Evolutionary conservation across 164 flowering plant species (phyloP).

Genomic region (grape (Vitis vinifera)): DNA sequence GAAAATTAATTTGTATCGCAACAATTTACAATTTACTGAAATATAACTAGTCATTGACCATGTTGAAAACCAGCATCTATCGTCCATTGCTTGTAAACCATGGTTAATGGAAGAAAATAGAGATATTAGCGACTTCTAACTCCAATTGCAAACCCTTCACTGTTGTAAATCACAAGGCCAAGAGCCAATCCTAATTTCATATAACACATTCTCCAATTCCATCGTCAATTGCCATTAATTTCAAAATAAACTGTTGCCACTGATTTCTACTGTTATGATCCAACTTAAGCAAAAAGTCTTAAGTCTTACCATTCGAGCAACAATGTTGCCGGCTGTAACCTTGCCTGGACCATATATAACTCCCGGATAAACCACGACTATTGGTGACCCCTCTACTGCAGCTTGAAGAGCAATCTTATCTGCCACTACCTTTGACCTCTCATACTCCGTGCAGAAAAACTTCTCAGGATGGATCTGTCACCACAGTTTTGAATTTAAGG

Average conservation of each 20-base stretch:
- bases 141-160: too few species aligned
- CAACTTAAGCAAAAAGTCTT: slow-evolving; percentile 13
- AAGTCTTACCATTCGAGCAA: slow-evolving; percentile 63
- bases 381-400: slow-evolving; percentile 75
- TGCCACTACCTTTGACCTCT: slow-evolving; percentile 78
- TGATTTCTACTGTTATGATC: not conserved
- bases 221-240: not conserved
- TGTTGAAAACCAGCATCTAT: too few species aligned
- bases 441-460: slow-evolving; percentile 87
- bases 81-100: too few species aligned
- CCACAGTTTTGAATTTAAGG: not conserved
- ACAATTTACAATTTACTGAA: too few species aligned
- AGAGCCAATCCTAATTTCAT: too few species aligned
- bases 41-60: too few species aligned
- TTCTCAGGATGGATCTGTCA: slow-evolving; percentile 68
- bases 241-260: not conserved
- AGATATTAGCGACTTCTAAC: too few species aligned
- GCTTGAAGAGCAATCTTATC: slow-evolving; percentile 87
- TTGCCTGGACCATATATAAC: slow-evolving; percentile 92
- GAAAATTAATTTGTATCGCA: too few species aligned
- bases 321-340: slow-evolving; percentile 73
- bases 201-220: not conserved
- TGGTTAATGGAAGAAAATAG: too few species aligned
- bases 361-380: slow-evolving; percentile 77
- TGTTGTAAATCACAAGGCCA: too few species aligned